Evolutionary conservation across 2,329 filamentous ascomycete species (phyloP).

Genomic region (Epichloe baconii): DNA sequence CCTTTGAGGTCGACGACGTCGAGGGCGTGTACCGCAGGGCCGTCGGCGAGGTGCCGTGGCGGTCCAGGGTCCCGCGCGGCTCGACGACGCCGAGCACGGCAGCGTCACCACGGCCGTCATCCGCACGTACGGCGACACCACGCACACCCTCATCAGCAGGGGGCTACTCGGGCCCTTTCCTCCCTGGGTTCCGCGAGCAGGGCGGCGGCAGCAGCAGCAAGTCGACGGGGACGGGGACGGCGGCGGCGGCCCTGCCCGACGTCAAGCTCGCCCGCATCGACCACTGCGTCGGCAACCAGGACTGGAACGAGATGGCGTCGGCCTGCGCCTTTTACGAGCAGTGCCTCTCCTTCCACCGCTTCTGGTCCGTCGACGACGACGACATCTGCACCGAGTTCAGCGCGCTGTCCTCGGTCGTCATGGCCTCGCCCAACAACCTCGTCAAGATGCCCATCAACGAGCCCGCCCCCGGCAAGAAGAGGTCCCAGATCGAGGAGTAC

Average conservation of each 20-base stretch:
- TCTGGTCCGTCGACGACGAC: slow-evolving; percentile 93
- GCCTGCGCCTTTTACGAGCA: slow-evolving; percentile 68
- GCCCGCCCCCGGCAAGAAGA: slow-evolving; percentile 78
- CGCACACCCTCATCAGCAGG: slow-evolving; percentile 77
- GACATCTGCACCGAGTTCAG: slow-evolving; percentile 89
- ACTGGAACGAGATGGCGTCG: slow-evolving; percentile 74
- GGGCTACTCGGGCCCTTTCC: slow-evolving; percentile 61
- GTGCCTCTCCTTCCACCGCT: slow-evolving; percentile 84
- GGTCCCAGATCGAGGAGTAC: slow-evolving; percentile 89
- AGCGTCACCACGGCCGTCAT: slow-evolving; percentile 65
- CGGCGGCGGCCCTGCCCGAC: slow-evolving; percentile 38
- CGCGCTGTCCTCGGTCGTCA: slow-evolving; percentile 78
- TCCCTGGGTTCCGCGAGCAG: slow-evolving; percentile 63
- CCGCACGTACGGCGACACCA: slow-evolving; percentile 88
- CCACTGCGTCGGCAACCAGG: slow-evolving; percentile 95
- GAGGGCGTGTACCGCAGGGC: slow-evolving; percentile 66
- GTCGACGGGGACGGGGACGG: slow-evolving; percentile 10
- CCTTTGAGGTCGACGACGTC: slow-evolving; percentile 87
- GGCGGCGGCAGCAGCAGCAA: slow-evolving; percentile 1
- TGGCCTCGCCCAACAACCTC: slow-evolving; percentile 70
- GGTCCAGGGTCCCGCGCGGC: slow-evolving; percentile 45
- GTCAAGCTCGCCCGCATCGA: slow-evolving; percentile 68
- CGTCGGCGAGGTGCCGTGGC: slow-evolving; percentile 47
- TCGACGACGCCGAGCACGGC: slow-evolving; percentile 37
- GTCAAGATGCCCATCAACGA: slow-evolving; percentile 99